Base-by-base conservation (phyloP, 2,329 filamentous ascomycete genomes). In the Aspergillus bombycis region DNA sequence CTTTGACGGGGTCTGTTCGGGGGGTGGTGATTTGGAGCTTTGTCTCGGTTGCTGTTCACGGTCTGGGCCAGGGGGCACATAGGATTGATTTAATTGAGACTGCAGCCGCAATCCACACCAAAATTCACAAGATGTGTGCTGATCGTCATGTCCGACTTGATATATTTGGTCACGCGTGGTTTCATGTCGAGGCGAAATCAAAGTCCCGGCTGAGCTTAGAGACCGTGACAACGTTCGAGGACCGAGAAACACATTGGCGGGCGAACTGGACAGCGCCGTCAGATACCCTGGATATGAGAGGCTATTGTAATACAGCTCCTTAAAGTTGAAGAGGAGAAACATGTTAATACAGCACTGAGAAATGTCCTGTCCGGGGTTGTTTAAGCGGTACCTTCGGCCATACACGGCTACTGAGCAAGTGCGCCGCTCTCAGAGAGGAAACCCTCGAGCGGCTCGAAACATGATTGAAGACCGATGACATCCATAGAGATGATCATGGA, bases 391-490 rank as follows among this genome's bases (percentile, higher is more conserved):
- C 73, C 72, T 73, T 74, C 41, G 62, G 67, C 65, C 68, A 69
- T 57, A 58, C 60, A 69, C 65, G 64, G 62, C 65, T 69, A 66
- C 67, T 67, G 58, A 71, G 58, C 67, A 71, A 67, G 58, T 72
- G 72, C 67, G 72, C 70, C 67, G 74, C 69, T 73, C 72, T 77
- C 67, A 76, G 68, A 73, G 75, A 75, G 65, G 69, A 68, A 67
- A 73, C 70, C 72, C 75, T 72, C 72, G 71, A 75, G 73, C 73
- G 73, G 71, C 72, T 71, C 67, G 73, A 71, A 65, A 69, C 75
- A 78, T 78, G 71, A 74, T 74, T 77, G 65, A 74, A 71, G 70
- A 72, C 76, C 66, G 74, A 77, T 79, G 77, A 79, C 77, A 79
- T 79, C 77, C 77, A 79, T 79, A 72, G 78, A 78, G 65, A 69